A percentile compares a stretch with the other conserved stretches of the same genome.
phyloP scores from a whole-genome alignment of 495 filamentous ascomycete genomes.

The Aspergillus wentii region DNA sequence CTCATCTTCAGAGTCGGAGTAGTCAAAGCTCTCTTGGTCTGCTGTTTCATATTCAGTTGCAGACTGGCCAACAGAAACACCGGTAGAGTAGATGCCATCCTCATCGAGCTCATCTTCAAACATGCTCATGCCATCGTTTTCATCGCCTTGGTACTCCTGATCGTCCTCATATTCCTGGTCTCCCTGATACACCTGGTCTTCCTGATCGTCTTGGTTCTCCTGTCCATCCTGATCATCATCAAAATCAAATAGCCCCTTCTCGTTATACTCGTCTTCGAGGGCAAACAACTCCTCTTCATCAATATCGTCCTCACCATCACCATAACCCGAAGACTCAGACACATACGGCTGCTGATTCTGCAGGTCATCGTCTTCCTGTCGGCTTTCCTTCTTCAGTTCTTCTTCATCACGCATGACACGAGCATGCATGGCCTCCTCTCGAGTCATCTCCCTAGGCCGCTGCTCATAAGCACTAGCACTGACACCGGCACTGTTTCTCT shows the following conservation, averaged over 20 bases:
- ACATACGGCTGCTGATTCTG: background rate
- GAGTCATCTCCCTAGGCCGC: conserved; percentile 1
- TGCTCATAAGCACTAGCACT: background rate
- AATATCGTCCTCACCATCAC: background rate
- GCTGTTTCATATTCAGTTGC: background rate
- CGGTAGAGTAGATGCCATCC: too few species aligned
- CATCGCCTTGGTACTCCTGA: too few species aligned
- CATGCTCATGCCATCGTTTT: too few species aligned
- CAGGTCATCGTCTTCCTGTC: conserved; percentile 3
- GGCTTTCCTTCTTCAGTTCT: conserved; percentile 1
- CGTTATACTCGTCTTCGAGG: background rate
- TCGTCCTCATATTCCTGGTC: background rate
- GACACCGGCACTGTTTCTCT: conserved; percentile 1
- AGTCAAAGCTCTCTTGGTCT: background rate
- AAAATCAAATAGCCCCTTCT: background rate
- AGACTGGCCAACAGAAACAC: background rate
- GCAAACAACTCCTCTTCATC: background rate
- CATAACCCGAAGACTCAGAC: background rate
- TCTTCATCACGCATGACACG: conserved; percentile 11
- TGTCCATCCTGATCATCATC: background rate
- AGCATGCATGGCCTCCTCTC: conserved; percentile 9
- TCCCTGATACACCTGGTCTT: background rate
- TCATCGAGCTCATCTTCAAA: background rate
- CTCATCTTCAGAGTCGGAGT: conserved; percentile 1
- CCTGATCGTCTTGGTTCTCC: background rate